Evolutionary conservation across 2,329 filamentous ascomycete genomes (phyloP).

Genomic region (Nemania serpens): DNA sequence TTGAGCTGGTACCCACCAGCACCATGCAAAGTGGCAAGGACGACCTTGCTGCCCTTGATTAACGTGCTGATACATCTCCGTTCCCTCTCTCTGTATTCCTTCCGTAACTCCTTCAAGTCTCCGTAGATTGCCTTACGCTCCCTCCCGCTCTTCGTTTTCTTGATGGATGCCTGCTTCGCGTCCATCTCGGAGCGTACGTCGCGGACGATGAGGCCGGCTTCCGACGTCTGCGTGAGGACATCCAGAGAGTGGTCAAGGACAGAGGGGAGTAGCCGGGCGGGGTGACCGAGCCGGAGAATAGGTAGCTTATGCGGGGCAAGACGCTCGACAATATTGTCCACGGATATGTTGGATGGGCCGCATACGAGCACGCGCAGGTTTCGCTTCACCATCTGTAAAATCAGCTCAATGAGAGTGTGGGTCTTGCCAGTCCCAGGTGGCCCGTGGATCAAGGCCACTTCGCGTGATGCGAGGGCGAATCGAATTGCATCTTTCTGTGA

Average conservation of each 20-base stretch:
- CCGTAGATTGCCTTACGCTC: slow-evolving; percentile 82
- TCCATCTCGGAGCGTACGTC: slow-evolving; percentile 95
- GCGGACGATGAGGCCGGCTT: slow-evolving; percentile 84
- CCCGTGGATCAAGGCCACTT: slow-evolving; percentile 90
- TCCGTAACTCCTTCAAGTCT: slow-evolving; percentile 82
- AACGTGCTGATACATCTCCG: slow-evolving; percentile 77
- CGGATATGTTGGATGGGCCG: slow-evolving; percentile 93
- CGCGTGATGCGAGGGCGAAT: slow-evolving; percentile 82
- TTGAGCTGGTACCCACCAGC: slow-evolving; percentile 84
- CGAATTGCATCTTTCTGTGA: slow-evolving; percentile 70
- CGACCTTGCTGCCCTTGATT: slow-evolving; percentile 78
- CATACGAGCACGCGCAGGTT: slow-evolving; percentile 84
- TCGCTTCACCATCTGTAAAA: slow-evolving; percentile 82
- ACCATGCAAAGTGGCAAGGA: slow-evolving; percentile 90
- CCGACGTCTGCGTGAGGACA: slow-evolving; percentile 85
- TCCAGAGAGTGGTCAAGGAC: slow-evolving; percentile 91
- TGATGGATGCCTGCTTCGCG: slow-evolving; percentile 82
- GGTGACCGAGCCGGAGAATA: slow-evolving; percentile 89
- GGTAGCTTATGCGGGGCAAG: slow-evolving; percentile 82
- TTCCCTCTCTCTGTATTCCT: slow-evolving; percentile 87
- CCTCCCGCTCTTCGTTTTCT: slow-evolving; percentile 80
- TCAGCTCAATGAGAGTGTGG: slow-evolving; percentile 92
- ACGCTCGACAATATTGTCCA: slow-evolving; percentile 97
- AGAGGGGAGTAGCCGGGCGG: slow-evolving; percentile 84
- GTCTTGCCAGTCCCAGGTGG: slow-evolving; percentile 97